Base-by-base conservation (phyloP, 2,329 filamentous ascomycete genomes). In the Aspergillus nomiae region DNA sequence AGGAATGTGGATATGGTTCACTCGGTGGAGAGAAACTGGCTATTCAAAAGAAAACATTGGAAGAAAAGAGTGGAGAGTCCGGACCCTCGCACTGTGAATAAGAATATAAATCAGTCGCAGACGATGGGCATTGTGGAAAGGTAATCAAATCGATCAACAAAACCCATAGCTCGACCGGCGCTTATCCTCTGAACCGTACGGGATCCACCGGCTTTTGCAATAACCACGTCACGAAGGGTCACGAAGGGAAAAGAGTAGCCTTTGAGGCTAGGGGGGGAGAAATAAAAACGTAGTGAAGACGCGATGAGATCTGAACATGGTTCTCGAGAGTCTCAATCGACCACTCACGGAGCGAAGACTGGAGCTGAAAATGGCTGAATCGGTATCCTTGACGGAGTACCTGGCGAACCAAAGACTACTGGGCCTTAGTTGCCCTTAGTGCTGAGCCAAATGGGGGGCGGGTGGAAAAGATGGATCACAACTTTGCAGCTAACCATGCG, bases 241-340 rank as follows among this genome's bases (percentile, higher is more conserved):
- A 61, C 38, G 41, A 36, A 53, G 32, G 21, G 19, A 57, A 54
- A 54, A 41, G 59, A 48, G 48, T 58, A 55, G 32, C 51, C 51
- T 65, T 63, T 58, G 50, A 58, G 54, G 58, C 56, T 41, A 41
- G 26, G 28, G 46, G 59, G 26, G 24, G 54, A 62, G 10, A 10
- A 19, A 19, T 6, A 64, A 64, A 60, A 58, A 48, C 26, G 36
- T 28, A 55, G 50, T 28, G 54, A 59, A 28, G 54, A 51, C 51
- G 51, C 60, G 58, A 65, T 65, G 63, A 64, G 65, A 66, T 66
- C 60, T 58, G 48, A 65, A 45, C 63, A 60, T 64, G 62, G 63
- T 60, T 61, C 56, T 36, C 46, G 62, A 50, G 32, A 51, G 58
- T 61, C 12, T 28, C 48, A 51, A 51, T 54, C 36, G 56, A 56